Conservation (phyloP, 805 yeast species). For the Candida taoyuanica region DNA sequence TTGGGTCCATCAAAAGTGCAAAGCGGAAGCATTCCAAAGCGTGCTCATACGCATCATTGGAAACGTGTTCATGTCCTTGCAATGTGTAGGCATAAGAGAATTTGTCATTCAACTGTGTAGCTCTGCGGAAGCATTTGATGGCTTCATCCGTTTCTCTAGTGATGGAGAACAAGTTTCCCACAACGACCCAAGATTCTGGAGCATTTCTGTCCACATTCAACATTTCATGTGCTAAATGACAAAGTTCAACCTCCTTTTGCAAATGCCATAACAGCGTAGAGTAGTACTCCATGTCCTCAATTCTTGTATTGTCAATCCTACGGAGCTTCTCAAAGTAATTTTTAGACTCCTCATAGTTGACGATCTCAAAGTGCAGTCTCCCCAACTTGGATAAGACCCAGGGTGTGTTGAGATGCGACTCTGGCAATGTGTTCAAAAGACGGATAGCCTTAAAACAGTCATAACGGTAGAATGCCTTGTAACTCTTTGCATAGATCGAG, state of each 20-base stretch:
- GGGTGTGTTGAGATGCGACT: slow-evolving; percentile 61
- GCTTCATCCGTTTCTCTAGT: slow-evolving; percentile 87
- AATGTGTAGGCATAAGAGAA: slow-evolving; percentile 89
- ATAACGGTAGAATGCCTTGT: slow-evolving; percentile 53
- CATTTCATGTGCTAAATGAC: slow-evolving; percentile 79
- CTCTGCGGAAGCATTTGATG: slow-evolving; percentile 76
- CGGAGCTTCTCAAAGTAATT: slow-evolving; percentile 59
- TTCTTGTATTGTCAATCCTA: slow-evolving; percentile 66
- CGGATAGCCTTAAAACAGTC: slow-evolving; percentile 81
- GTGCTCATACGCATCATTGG: slow-evolving; percentile 85
- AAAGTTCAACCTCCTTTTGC: slow-evolving; percentile 71
- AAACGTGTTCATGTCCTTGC: slow-evolving; percentile 87
- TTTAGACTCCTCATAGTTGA: slow-evolving; percentile 75
- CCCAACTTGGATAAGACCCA: slow-evolving; percentile 84
- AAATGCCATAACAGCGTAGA: slow-evolving; percentile 93
- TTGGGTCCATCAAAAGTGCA: slow-evolving; percentile 70
- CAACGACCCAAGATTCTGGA: slow-evolving; percentile 86
- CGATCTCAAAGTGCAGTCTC: slow-evolving; percentile 78
- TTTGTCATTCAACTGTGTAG: slow-evolving; percentile 59
- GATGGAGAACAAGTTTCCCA: slow-evolving; percentile 85
- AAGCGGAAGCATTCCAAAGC: slow-evolving; percentile 80
- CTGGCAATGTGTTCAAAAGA: slow-evolving; percentile 59
- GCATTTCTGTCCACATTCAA: slow-evolving; percentile 57
- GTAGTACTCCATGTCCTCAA: slow-evolving; percentile 85
- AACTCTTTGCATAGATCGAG: slow-evolving; percentile 54